Conservation (phyloP, 495 filamentous ascomycete species). For the Amniculicola lignicola region DNA sequence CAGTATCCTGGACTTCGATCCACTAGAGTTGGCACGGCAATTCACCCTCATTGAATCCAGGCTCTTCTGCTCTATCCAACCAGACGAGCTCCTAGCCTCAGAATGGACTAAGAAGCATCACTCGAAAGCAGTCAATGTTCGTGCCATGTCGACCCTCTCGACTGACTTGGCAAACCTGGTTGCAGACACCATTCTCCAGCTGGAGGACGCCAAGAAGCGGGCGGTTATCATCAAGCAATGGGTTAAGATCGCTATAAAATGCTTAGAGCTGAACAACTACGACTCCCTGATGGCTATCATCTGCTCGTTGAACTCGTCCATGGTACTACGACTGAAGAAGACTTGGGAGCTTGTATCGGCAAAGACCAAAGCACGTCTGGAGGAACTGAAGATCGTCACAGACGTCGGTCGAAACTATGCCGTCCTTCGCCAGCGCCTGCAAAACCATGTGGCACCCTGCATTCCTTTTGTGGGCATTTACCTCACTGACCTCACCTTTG, state of each 20-base stretch:
- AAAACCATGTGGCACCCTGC: slow-evolving; percentile 86
- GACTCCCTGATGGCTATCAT: slow-evolving; percentile 96
- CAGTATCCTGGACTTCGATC: slow-evolving; percentile 88
- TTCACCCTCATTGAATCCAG: slow-evolving; percentile 89
- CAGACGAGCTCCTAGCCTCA: slow-evolving; percentile 87
- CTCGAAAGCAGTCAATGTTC: slow-evolving; percentile 81
- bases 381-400: slow-evolving; percentile 73
- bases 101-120: slow-evolving; percentile 89
- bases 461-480: slow-evolving; percentile 97
- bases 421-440: slow-evolving; percentile 80
- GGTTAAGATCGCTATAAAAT: slow-evolving; percentile 91
- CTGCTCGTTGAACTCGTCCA: slow-evolving; percentile 85
- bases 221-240: slow-evolving; percentile 93
- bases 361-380: slow-evolving; percentile 78
- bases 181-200: slow-evolving; percentile 86
- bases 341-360: slow-evolving; percentile 90
- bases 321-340: slow-evolving; percentile 82
- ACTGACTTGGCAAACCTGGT: slow-evolving; percentile 91
- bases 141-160: slow-evolving; percentile 88
- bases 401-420: slow-evolving; percentile 89
- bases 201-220: slow-evolving; percentile 85
- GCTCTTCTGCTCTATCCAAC: slow-evolving; percentile 88
- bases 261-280: slow-evolving; percentile 89
- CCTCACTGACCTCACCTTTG: slow-evolving; percentile 82
- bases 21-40: slow-evolving; percentile 86